A percentile compares a stretch with the other conserved stretches of the same genome.
Conservation (phyloP, 1,284 basidiomycete species). For the Leucoagaricus sp. region DNA sequence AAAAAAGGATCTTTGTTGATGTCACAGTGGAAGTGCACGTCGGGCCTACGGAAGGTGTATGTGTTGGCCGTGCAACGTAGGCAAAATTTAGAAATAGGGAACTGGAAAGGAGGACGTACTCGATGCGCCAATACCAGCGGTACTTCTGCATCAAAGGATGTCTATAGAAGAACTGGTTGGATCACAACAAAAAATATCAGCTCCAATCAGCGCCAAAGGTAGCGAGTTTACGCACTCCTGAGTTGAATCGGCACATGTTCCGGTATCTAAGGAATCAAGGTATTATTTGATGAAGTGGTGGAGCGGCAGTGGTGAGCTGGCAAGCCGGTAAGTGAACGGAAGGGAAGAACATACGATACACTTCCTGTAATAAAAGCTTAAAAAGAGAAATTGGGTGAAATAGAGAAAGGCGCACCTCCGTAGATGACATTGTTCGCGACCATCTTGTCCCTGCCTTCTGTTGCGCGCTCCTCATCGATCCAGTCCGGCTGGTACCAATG, state of each 20-base stretch:
- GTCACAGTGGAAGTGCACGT: conserved; percentile 76
- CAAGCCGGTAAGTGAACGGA: background rate
- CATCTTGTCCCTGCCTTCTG: conserved; percentile 58
- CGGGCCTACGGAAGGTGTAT: conserved; percentile 44
- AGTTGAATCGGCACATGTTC: conserved; percentile 87
- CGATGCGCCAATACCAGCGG: conserved; percentile 77
- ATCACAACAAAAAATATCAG: background rate
- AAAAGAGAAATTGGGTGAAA: background rate
- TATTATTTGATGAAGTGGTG: no score
- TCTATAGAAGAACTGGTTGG: conserved; percentile 61
- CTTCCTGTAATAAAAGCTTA: conserved; percentile 25
- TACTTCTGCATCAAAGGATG: conserved; percentile 70
- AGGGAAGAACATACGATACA: conserved; percentile 30
- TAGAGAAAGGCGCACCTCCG: conserved; percentile 33
- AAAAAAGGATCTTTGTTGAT: conserved; percentile 74
- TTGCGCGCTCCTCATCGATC: conserved; percentile 70
- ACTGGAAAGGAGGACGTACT: conserved; percentile 27
- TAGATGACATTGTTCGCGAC: conserved; percentile 51
- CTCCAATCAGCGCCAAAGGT: background rate
- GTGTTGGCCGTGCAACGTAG: no score
- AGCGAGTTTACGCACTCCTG: conserved; percentile 49
- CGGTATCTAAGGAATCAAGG: conserved; percentile 40
- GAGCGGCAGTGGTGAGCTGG: background rate
- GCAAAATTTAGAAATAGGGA: background rate
- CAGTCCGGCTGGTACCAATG: conserved; percentile 68